Evolutionary conservation across 2,329 filamentous ascomycete species (phyloP).

Genomic region (Orbilia oligospora): DNA sequence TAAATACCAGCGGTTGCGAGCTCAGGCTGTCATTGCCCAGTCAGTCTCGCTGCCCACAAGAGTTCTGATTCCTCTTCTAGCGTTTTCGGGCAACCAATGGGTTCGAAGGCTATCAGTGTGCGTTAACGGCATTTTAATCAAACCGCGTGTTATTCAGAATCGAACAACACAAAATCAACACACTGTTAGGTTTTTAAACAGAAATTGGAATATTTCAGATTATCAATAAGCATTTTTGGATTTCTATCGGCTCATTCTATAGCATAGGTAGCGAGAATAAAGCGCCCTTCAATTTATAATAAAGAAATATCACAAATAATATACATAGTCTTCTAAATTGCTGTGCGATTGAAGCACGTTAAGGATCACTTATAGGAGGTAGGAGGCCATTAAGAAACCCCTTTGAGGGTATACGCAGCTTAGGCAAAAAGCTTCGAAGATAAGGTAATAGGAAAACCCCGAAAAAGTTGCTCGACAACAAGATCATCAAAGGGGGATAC

Average conservation of each 20-base stretch:
- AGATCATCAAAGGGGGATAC: background rate
- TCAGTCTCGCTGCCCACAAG: conserved; percentile 4
- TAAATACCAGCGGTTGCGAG: background rate
- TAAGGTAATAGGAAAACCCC: background rate
- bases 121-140: no score
- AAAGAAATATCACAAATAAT: no score
- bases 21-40: background rate
- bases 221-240: no score
- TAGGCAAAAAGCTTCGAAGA: conserved; percentile 2
- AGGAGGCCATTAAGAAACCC: no score
- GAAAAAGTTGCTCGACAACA: background rate
- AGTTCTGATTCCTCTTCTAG: conserved; percentile 13
- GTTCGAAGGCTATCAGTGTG: background rate
- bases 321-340: no score
- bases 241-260: no score
- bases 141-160: conserved; percentile 18
- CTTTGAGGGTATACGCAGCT: background rate
- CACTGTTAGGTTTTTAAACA: background rate
- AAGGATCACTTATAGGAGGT: background rate
- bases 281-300: no score
- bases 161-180: background rate
- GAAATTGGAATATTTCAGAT: background rate
- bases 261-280: no score
- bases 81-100: conserved; percentile 4
- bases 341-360: no score